These are phyloP conservation scores for Graphilbum fragrans DNA, from an alignment of 2,329 filamentous ascomycete species.

Conservation along the genomic window DNA sequence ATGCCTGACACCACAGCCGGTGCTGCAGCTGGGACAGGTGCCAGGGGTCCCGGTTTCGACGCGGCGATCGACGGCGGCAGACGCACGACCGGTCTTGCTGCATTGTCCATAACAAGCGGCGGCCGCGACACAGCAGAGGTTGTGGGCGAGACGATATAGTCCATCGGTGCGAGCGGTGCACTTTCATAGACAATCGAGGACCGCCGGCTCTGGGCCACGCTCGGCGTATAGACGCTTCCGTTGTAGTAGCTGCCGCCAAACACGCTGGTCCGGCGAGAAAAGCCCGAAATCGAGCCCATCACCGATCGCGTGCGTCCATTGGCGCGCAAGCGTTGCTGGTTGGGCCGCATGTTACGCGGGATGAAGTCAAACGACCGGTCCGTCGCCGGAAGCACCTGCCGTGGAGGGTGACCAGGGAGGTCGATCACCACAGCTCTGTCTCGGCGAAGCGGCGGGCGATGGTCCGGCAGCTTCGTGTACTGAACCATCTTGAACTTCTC, in stretches of 20 bases:
- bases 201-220: constrained; percentile 74
- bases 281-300: constrained; percentile 53
- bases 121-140: constrained; percentile 65
- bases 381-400: constrained; percentile 81
- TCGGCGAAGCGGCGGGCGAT: constrained; percentile 81
- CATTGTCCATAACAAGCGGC: constrained; percentile 44
- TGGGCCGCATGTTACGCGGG: constrained; percentile 81
- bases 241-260: constrained; percentile 49
- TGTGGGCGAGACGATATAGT: constrained; percentile 68
- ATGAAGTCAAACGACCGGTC: constrained; percentile 98
- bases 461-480: constrained; percentile 88
- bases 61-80: constrained; percentile 46
- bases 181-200: constrained; percentile 54
- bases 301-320: constrained; percentile 60
- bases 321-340: constrained; percentile 69
- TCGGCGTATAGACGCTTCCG: constrained; percentile 72
- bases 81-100: constrained; percentile 61
- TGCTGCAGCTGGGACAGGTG: neutral
- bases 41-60: neutral
- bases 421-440: constrained; percentile 96
- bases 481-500: constrained; percentile 72
- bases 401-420: constrained; percentile 63
- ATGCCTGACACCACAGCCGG: no score
- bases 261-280: constrained; percentile 71
- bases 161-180: constrained; percentile 53